phyloP scores from a whole-genome alignment of 163 green algal genomes.

The Volvox carteri region DNA sequence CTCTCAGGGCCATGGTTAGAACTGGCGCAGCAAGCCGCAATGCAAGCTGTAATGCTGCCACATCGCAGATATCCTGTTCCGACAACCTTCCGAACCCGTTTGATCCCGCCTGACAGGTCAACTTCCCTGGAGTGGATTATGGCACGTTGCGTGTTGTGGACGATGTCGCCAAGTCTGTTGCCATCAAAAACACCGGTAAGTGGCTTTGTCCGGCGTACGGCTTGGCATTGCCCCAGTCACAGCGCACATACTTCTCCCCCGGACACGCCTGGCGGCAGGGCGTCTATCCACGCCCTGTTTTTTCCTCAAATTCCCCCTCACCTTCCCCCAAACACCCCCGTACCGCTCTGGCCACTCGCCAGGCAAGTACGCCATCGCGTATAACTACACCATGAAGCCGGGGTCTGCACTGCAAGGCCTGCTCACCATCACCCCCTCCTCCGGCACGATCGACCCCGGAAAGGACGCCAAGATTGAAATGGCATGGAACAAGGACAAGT shows the following conservation, averaged over 20 bases:
- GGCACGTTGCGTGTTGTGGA: constrained; percentile 75
- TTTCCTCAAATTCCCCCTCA: too few species aligned
- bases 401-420: constrained; percentile 64
- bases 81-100: too few species aligned
- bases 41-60: too few species aligned
- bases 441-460: constrained; percentile 73
- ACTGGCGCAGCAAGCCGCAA: too few species aligned
- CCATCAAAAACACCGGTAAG: constrained; percentile 74
- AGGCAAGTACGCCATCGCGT: constrained; percentile 84
- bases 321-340: too few species aligned
- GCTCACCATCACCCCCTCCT: constrained; percentile 74
- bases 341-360: too few species aligned
- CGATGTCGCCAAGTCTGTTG: constrained; percentile 63
- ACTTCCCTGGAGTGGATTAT: constrained; percentile 75
- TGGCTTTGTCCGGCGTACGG: too few species aligned
- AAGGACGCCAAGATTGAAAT: constrained; percentile 69
- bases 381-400: constrained; percentile 68
- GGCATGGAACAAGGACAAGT: constrained; percentile 57
- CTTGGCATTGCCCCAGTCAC: not conserved
- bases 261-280: too few species aligned
- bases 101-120: too few species aligned
- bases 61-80: too few species aligned
- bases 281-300: too few species aligned
- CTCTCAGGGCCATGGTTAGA: too few species aligned
- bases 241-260: not conserved